Base-by-base conservation (phyloP, 495 filamentous ascomycete species). In the Zalerion maritima region DNA sequence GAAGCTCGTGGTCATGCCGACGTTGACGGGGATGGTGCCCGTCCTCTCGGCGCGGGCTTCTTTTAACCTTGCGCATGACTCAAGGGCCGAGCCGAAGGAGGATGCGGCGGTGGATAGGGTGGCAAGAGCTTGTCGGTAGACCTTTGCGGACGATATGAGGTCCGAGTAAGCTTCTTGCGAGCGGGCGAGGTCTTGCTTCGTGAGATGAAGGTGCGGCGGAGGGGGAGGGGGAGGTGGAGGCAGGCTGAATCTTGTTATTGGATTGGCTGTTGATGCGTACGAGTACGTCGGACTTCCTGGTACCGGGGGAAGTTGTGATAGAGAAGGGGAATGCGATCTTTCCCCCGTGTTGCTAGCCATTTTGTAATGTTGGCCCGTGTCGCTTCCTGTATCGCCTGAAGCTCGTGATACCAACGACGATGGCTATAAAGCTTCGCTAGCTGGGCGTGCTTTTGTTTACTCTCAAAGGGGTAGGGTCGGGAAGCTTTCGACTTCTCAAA, bases 11-110 rank as follows among this genome's bases (percentile, higher is more conserved):
- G 53, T 55, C 26, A 67, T 37, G 22, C 46, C 46, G 10, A 45
- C 41, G 19, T 42, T 45, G 7, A 39, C 30, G 11, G n/a, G n/a
- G n/a, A 40, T 36, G 10, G 44, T 47, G 7, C 41, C 52, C 12
- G 67, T 37, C 24, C 55, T 35, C 21, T 65, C 61, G 37, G 62
- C 62, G 25, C 66, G 59, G n/a, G 66, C 60, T 45, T 71, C 60
- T 34, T 69, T 75, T 32, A 74, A 61, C 32, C 69, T 65, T n/a
- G 71, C 71, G 43, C 71, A 76, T 34, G 64, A 44, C 41, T 76
- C 71, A 35, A 76, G 56, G 13, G 71, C 71, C 24, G 57, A 56
- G 22, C 71, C 71, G 48, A 76, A 76, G 19, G 61, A 47, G 1
- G 66, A 70, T 10, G 71, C 69, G 4, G 71, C 64, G 15, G 57